Conservation (phyloP, 177 flowering plant genomes). For the Telopea speciosissima region DNA sequence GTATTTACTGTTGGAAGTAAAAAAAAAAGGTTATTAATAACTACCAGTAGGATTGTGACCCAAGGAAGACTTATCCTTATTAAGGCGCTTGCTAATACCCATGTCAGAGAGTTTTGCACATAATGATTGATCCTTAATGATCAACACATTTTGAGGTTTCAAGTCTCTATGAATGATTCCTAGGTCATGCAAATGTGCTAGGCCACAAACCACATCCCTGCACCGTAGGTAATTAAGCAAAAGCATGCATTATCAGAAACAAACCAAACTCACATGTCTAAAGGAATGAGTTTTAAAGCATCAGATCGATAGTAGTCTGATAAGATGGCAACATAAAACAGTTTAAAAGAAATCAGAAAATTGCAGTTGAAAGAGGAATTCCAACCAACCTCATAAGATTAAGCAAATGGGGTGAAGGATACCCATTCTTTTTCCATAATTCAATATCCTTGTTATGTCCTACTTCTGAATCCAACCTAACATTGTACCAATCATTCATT, state of each 20-base stretch:
- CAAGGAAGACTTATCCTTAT: constrained; percentile 62
- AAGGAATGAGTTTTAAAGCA: background rate
- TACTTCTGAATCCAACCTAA: constrained; percentile 29
- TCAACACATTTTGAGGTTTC: constrained; percentile 90
- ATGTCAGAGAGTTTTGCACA: constrained; percentile 92
- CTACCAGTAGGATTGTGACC: constrained; percentile 67
- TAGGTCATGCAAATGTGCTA: constrained; percentile 82
- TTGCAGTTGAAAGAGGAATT: background rate
- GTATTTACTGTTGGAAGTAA: background rate
- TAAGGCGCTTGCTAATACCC: constrained; percentile 90
- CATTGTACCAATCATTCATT: constrained; percentile 28
- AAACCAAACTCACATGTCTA: too few species aligned
- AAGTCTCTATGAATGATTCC: constrained; percentile 90
- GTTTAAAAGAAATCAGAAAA: background rate
- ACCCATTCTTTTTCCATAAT: constrained; percentile 65
- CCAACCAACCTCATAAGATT: constrained; percentile 77
- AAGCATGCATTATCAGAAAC: background rate
- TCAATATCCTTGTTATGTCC: constrained; percentile 30
- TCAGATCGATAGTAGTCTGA: background rate
- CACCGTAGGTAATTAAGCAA: background rate
- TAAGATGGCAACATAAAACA: background rate
- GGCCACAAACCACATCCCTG: constrained; percentile 78
- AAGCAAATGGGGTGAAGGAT: constrained; percentile 59
- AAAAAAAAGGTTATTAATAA: constrained; percentile 3
- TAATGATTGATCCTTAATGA: constrained; percentile 45